Percentiles rank a stretch among this genome's conserved stretches.
These are phyloP conservation scores for Suhomyces xylopsoci DNA, from an alignment of 805 yeast genomes.

Conservation along the genomic window DNA sequence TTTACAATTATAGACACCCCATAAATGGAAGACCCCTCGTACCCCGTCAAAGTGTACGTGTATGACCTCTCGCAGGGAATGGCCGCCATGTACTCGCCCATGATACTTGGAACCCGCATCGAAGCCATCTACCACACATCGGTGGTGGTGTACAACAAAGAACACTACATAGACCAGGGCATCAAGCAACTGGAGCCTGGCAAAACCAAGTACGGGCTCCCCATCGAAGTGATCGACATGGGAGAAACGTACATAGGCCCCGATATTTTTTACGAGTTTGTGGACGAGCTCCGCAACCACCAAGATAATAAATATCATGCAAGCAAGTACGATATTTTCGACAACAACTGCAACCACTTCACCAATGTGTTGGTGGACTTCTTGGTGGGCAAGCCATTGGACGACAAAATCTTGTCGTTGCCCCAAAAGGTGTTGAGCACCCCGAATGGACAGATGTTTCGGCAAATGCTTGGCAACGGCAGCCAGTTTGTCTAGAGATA, in stretches of 20 bases:
- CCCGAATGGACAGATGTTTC: conserved; percentile 34
- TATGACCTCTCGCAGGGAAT: conserved; percentile 64
- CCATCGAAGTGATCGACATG: conserved; percentile 49
- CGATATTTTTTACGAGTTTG: conserved; percentile 52
- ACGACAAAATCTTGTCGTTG: conserved; percentile 47
- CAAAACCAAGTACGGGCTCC: conserved; percentile 55
- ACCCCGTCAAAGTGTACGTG: conserved; percentile 52
- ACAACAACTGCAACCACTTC: conserved; percentile 69
- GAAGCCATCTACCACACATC: conserved; percentile 71
- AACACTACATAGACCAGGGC: conserved; percentile 60
- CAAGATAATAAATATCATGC: conserved; percentile 43
- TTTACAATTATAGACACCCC: no score
- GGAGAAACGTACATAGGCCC: conserved; percentile 52
- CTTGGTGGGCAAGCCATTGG: conserved; percentile 53
- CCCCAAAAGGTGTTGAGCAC: conserved; percentile 49
- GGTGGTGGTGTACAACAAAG: conserved; percentile 51
- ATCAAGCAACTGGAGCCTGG: conserved; percentile 48
- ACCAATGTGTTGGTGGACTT: conserved; percentile 56
- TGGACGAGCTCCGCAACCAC: conserved; percentile 44
- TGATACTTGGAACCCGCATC: conserved; percentile 49
- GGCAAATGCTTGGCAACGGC: conserved; percentile 29
- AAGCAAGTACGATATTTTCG: conserved; percentile 52
- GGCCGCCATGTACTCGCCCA: conserved; percentile 50
- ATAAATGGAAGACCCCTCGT: conserved; percentile 19
- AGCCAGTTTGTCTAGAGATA: conserved; percentile 7